Conservation (phyloP, 495 filamentous ascomycete genomes). For the Podospora appendiculata region DNA sequence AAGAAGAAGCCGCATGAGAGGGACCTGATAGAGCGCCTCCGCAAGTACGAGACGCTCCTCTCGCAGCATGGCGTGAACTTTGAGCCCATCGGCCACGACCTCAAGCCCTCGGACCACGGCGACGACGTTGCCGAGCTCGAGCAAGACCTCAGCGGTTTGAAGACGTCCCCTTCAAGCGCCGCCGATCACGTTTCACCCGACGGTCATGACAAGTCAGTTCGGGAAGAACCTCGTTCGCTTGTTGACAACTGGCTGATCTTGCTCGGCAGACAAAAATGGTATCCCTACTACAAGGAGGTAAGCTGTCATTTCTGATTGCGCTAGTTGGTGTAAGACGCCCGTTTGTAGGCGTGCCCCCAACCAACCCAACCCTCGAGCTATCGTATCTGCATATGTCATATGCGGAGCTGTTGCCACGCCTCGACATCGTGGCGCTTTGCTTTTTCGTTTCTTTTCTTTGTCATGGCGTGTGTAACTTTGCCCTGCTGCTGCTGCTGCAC, state of each 20-base stretch:
- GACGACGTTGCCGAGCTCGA: conserved; percentile 45
- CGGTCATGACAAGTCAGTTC: conserved; percentile 22
- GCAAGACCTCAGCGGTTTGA: conserved; percentile 34
- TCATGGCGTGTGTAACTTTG: background rate
- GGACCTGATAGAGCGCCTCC: conserved; percentile 43
- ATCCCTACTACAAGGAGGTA: conserved; percentile 35
- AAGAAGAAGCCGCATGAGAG: conserved; percentile 49
- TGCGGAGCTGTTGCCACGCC: background rate
- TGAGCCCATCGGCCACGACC: conserved; percentile 33
- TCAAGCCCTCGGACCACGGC: conserved; percentile 31
- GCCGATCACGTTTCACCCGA: conserved; percentile 24
- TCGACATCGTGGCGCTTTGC: background rate
- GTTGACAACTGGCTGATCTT: background rate
- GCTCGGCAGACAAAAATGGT: conserved; percentile 25
- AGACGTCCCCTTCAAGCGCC: conserved; percentile 26
- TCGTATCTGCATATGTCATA: no score
- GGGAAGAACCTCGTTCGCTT: background rate
- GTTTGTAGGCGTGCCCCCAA: no score
- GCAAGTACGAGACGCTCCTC: conserved; percentile 47
- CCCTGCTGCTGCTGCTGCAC: no score
- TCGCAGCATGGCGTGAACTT: conserved; percentile 43
- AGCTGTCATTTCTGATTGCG: conserved; percentile 4
- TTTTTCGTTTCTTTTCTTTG: background rate
- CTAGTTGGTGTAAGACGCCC: no score
- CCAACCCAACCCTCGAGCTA: no score